Evolutionary conservation across 305 asterid species (phyloP).

Genomic region (Solanum hybrid): DNA sequence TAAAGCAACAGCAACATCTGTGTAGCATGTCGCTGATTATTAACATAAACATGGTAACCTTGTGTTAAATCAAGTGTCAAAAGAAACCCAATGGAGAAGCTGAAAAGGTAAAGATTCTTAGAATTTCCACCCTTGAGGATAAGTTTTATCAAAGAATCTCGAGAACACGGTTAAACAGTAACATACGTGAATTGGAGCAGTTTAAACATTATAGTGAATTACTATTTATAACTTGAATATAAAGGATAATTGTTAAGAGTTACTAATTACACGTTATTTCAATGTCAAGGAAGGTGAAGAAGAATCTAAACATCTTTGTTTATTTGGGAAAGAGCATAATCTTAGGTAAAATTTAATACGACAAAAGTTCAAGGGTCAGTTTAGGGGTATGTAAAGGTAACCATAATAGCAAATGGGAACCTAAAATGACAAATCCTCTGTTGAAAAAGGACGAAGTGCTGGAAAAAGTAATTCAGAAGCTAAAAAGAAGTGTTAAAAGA

Average conservation of each 20-base stretch:
- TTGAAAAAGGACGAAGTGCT: neutral
- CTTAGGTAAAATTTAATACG: neutral
- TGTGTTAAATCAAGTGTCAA: neutral
- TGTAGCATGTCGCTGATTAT: neutral
- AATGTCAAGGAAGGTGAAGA: neutral
- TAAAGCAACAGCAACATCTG: neutral
- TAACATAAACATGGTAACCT: neutral
- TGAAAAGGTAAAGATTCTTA: neutral
- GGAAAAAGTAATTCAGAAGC: neutral
- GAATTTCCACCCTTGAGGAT: neutral
- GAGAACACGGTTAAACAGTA: neutral
- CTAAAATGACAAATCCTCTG: neutral
- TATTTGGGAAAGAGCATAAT: neutral
- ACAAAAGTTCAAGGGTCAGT: neutral
- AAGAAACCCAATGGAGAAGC: neutral
- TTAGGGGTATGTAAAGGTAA: neutral
- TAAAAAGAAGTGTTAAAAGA: neutral
- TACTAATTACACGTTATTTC: neutral
- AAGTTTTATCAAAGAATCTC: neutral
- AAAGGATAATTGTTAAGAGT: neutral
- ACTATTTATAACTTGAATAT: neutral
- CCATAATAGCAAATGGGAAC: neutral
- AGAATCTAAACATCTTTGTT: neutral
- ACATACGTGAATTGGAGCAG: neutral
- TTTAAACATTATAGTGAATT: neutral